Evolutionary conservation across 1,139 yeast genomes (phyloP), one percentile per base, ranked within the genome.

Genomic region (Debaryomyces sp.): DNA sequence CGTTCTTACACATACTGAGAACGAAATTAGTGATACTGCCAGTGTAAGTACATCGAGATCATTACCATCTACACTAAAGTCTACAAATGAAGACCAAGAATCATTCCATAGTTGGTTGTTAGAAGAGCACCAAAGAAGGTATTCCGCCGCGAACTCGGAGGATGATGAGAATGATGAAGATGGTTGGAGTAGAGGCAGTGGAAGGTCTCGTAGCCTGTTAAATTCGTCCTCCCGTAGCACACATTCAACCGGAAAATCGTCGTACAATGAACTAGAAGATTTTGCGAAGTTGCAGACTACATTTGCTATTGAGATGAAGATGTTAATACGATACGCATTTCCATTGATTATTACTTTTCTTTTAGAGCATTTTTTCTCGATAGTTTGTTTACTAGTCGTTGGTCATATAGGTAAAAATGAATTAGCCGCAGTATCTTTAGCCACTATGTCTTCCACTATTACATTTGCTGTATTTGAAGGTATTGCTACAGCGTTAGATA

Each of bases 391-490:
- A 40, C 67, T 87, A 23, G 87, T 86, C 22, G 94, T 87, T 27
- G 90, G 90, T 0, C 89, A 84, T 60, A 63, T 86, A 46, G 94
- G 94, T 24, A 85, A 82, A 48, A 78, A 74, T 49, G 90, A 86
- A 64, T 68, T 87, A 49, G 91, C 91, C 0, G 91, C 92, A 0
- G 96, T 89, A 2, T 88, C 96, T 0, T 73, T 91, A 54, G 96
- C 92, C 0, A 82, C 92, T 3, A 90, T 91, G 96, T 85, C 96
- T 1, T 84, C 94, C 1, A 88, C 94, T 34, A 89, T 91, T 45
- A 84, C 94, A 0, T 80, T 88, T 57, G 96, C 96, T 1, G 71
- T 90, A 2, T 87, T 89, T 63, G 96, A 89, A 67, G 97, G 97
- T 18, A 82, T 89, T 46, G 87, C 96, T 0, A 90, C 97, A 0